Conservation (phyloP, 176 grass and related monocot species). For the Paspalum vaginatum region DNA sequence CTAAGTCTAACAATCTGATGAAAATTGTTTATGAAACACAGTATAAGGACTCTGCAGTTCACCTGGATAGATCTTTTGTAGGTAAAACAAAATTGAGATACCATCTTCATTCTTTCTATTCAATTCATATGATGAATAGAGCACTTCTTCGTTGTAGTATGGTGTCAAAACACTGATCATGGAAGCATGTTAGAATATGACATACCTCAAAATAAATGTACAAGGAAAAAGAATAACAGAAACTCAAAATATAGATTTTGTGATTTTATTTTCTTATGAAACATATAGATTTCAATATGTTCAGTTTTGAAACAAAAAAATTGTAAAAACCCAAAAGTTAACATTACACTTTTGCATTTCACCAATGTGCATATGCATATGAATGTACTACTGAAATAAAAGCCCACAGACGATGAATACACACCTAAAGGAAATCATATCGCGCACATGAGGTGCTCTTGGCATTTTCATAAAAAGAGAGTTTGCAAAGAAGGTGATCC, state of each 20-base stretch:
- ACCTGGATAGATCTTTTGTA: slow-evolving; percentile 87
- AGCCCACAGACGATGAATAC: slow-evolving; percentile 26
- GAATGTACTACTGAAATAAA: slow-evolving; percentile 20
- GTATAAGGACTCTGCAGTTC: slow-evolving; percentile 31
- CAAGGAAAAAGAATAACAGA: not conserved
- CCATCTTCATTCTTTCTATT: slow-evolving; percentile 81
- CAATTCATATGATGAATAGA: slow-evolving; percentile 68
- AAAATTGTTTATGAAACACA: slow-evolving; percentile 21
- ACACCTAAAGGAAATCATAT: slow-evolving; percentile 86
- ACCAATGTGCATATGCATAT: not conserved
- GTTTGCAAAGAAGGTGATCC: slow-evolving; percentile 81
- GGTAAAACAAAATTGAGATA: slow-evolving; percentile 76
- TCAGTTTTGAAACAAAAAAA: slow-evolving; percentile 24
- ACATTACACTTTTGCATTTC: slow-evolving; percentile 2
- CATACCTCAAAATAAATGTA: slow-evolving; percentile 4
- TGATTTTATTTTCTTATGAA: slow-evolving; percentile 7
- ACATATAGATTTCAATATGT: not conserved
- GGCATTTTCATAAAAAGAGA: slow-evolving; percentile 86
- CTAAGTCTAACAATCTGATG: slow-evolving; percentile 4
- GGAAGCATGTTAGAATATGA: slow-evolving; percentile 43
- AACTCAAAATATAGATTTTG: slow-evolving; percentile 6
- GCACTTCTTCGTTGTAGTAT: slow-evolving; percentile 84
- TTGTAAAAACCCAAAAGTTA: not conserved
- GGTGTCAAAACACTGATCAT: slow-evolving; percentile 69
- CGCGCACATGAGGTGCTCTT: slow-evolving; percentile 54